A percentile compares a stretch with the other conserved stretches of the same genome.
phyloP scores from a whole-genome alignment of 1,284 basidiomycete species.

The Leccinum angustisporum region DNA sequence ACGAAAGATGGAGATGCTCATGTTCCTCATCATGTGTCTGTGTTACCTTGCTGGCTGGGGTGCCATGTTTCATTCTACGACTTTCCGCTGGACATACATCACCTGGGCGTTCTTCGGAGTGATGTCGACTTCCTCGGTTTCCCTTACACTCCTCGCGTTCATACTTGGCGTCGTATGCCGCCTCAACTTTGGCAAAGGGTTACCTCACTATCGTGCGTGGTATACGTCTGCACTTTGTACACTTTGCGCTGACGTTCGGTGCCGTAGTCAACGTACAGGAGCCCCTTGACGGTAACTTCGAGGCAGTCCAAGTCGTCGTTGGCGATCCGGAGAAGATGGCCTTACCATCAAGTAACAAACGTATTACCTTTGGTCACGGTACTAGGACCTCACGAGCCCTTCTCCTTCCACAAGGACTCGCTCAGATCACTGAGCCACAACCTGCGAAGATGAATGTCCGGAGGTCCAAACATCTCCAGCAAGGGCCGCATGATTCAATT shows the following conservation, averaged over 20 bases:
- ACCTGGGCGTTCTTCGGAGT: slow-evolving; percentile 74
- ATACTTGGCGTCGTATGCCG: slow-evolving; percentile 65
- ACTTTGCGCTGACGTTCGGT: neutral
- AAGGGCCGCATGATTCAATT: neutral
- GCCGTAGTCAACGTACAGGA: slow-evolving; percentile 56
- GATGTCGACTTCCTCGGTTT: slow-evolving; percentile 57
- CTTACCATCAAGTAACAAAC: slow-evolving; percentile 57
- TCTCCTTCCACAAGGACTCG: neutral
- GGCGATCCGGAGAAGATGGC: slow-evolving; percentile 59
- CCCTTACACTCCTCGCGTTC: slow-evolving; percentile 55
- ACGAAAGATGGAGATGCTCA: slow-evolving; percentile 52
- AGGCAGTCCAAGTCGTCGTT: slow-evolving; percentile 29
- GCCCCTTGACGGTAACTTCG: slow-evolving; percentile 47
- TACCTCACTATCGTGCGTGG: slow-evolving; percentile 63
- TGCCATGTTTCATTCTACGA: slow-evolving; percentile 65
- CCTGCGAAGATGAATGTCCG: slow-evolving; percentile 5
- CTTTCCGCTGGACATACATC: slow-evolving; percentile 74
- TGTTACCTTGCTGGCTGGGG: slow-evolving; percentile 67
- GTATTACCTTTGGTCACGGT: slow-evolving; percentile 24
- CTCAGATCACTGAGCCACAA: slow-evolving; percentile 37
- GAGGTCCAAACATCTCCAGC: neutral
- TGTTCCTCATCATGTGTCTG: slow-evolving; percentile 61
- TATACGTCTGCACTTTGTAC: neutral
- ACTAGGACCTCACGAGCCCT: neutral
- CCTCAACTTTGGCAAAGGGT: slow-evolving; percentile 72